These are phyloP conservation scores for Schwanniomyces etchellsii DNA, from an alignment of 1,139 yeast genomes.

Conservation along the genomic window DNA sequence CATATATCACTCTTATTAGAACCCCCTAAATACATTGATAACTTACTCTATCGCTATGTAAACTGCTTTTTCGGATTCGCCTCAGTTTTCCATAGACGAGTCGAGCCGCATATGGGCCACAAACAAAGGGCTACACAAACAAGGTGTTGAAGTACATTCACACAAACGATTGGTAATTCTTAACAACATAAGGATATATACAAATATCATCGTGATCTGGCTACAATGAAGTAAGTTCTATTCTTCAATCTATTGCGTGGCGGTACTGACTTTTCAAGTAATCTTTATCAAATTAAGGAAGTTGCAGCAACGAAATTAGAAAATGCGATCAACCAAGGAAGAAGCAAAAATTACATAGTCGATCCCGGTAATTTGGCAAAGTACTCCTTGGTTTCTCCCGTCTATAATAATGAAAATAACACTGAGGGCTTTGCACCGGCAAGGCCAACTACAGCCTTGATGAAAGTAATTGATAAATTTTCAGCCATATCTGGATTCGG, in stretches of 20 bases:
- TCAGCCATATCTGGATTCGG: constrained; percentile 13
- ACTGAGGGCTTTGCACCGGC: constrained; percentile 9
- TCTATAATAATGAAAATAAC: constrained; percentile 7
- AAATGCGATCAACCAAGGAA: constrained; percentile 3
- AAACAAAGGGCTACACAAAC: no score
- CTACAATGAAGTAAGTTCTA: neutral
- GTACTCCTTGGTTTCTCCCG: constrained; percentile 6
- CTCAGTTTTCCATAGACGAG: no score
- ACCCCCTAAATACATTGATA: no score
- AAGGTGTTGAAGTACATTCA: no score
- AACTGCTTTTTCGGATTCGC: no score
- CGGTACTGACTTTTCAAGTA: constrained; percentile 3
- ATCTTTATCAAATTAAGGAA: constrained; percentile 6
- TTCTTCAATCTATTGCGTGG: neutral
- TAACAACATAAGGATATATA: no score
- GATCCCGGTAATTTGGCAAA: constrained; percentile 7
- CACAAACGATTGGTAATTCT: no score
- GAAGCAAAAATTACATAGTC: constrained; percentile 3
- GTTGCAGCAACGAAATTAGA: constrained; percentile 6
- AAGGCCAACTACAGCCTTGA: constrained; percentile 28
- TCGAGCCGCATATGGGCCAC: no score
- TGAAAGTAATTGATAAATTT: constrained; percentile 23
- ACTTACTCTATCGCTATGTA: no score
- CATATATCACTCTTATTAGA: no score
- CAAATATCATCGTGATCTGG: no score